Evolutionary conservation across 352 stramenopile genomes (phyloP).

Genomic region (Globisporangium canariense): DNA sequence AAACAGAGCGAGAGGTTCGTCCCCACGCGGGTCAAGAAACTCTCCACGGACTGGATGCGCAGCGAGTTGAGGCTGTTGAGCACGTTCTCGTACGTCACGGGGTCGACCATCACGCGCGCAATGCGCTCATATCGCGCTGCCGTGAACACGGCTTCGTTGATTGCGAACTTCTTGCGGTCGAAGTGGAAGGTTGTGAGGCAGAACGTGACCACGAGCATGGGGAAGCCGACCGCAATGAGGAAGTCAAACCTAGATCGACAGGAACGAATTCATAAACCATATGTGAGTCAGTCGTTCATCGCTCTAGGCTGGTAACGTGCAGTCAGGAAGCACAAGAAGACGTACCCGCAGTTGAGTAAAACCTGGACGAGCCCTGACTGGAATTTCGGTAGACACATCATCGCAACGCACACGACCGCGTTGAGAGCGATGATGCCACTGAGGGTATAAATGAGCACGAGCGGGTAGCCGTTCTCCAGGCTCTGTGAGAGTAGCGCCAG

Average conservation of each 20-base stretch:
- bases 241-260: conserved; percentile 13
- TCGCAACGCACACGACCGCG: not conserved
- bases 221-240: conserved; percentile 26
- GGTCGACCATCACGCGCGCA: conserved; percentile 19
- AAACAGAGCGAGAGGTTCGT: conserved; percentile 21
- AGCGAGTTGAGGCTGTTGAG: conserved; percentile 28
- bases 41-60: conserved; percentile 23
- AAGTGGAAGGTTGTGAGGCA: conserved; percentile 25
- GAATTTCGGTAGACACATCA: not conserved
- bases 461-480: not conserved
- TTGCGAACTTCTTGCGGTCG: conserved; percentile 18
- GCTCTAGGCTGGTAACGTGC: too few relatives aligned
- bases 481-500: not conserved
- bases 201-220: conserved; percentile 25
- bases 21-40: conserved; percentile 27
- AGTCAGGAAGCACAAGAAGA: too few relatives aligned
- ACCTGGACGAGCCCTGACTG: not conserved
- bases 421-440: not conserved
- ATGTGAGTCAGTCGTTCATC: too few relatives aligned
- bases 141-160: conserved; percentile 24
- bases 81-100: conserved; percentile 15
- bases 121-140: conserved; percentile 12
- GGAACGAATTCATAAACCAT: conserved; percentile 3
- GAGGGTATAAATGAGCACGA: not conserved
- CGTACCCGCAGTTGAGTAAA: not conserved